Evolutionary conservation across 306 rosid species (phyloP).

Genomic region (Chamaecrista fasciculata): DNA sequence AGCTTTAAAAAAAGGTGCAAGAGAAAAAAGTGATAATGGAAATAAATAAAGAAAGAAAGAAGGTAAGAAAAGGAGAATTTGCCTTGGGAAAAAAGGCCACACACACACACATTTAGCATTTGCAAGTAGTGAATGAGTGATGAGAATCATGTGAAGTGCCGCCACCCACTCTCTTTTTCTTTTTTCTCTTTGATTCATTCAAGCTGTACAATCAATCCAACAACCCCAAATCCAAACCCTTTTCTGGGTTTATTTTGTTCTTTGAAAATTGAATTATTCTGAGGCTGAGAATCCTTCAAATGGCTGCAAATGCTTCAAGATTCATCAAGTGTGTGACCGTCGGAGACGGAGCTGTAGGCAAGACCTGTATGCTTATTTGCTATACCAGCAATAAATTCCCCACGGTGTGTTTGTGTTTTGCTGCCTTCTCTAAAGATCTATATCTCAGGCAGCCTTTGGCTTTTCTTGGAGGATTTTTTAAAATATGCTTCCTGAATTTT

Average conservation of each 20-base stretch:
- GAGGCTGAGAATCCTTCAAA: conserved; percentile 35
- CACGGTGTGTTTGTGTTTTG: conserved; percentile 47
- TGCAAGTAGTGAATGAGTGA: conserved; percentile 45
- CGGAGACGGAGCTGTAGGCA: conserved; percentile 95
- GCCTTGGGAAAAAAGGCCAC: neutral
- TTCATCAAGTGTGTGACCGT: conserved; percentile 94
- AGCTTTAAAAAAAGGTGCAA: neutral
- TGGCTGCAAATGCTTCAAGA: conserved; percentile 82
- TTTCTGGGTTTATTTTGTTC: neutral
- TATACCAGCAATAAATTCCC: conserved; percentile 92
- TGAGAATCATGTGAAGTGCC: conserved; percentile 81
- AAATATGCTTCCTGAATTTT: conserved; percentile 37
- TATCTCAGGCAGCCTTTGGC: conserved; percentile 20
- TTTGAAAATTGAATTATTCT: neutral
- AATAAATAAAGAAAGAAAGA: no score
- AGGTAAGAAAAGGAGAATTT: conserved; percentile 44
- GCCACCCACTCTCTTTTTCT: conserved; percentile 36
- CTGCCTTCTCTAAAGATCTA: conserved; percentile 20
- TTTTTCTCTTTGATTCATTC: conserved; percentile 37
- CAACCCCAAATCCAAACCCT: conserved; percentile 36
- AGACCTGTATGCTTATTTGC: conserved; percentile 96
- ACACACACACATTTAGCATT: no score
- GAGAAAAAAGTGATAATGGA: neutral
- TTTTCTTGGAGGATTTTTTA: conserved; percentile 5
- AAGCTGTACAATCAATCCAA: conserved; percentile 41